Base-by-base conservation (phyloP, 371 early-diverging fungal species). In the Dipsacomyces acuminosporus region DNA sequence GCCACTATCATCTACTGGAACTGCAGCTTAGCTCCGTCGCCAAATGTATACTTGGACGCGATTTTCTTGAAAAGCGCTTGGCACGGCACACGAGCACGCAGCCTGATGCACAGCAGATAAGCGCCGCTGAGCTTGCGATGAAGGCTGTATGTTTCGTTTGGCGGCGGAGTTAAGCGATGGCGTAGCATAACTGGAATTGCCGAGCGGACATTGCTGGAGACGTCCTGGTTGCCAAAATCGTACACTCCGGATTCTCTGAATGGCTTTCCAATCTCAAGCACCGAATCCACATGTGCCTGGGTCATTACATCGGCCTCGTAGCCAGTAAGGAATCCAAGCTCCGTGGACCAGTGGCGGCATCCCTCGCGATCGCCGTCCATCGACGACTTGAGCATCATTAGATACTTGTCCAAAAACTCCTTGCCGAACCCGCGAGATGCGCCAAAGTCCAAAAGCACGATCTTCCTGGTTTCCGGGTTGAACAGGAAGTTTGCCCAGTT, bases 401-500 rank as follows among this genome's bases (percentile, higher is more conserved):
- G 76, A 64, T 98, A 98, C 20, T 78, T 52, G 11, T 83, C 77
- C 40, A 89, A 72, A 59, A 98, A 98, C 30, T 73, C 58, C 21
- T 79, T 65, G 13, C 80, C 77, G 61, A 89, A 96, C 46, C 81
- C 85, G n/a, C 95, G 82, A 21, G 90, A 86, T 1, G 96, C 91
- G 14, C 98, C 98, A 79, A 98, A 98, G 67, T 98, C 98, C 21
- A 98, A 64, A 59, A 98, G 61, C 22, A 86, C 84, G 43, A 96
- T 77, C 76, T 81, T 86, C 25, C 77, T 73, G 15, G 78, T 78
- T 6, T 36, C 35, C 14, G 64, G 70, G 61, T 92, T 83, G 65
- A 91, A 98, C 56, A 98, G 76, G 63, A 98, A 98, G 72, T 98
- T 98, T 49, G 92, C 82, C 96, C 96, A 98, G 67, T 98, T 98